Conservation (phyloP, 352 stramenopile genomes). For the Thalassiosira mediterranea region DNA sequence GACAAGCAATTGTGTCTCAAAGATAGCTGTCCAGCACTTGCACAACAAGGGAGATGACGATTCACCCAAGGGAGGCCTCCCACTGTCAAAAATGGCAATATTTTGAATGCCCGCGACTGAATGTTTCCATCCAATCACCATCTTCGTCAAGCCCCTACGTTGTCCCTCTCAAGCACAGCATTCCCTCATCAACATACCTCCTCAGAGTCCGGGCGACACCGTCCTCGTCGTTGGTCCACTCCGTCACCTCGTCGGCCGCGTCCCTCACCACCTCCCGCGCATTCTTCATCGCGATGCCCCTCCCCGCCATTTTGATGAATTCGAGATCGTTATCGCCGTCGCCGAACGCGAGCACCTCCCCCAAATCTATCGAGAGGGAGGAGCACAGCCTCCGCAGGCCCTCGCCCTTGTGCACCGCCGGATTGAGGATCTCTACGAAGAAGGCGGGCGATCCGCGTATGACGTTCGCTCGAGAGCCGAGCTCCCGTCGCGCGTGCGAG, state of each 20-base stretch:
- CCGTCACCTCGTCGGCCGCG: slow-evolving; percentile 60
- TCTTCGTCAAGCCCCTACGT: too few relatives aligned
- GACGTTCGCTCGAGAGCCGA: slow-evolving; percentile 36
- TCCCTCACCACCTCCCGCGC: slow-evolving; percentile 61
- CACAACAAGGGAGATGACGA: too few relatives aligned
- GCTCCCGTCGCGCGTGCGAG: background rate
- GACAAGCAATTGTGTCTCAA: too few relatives aligned
- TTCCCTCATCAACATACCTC: background rate
- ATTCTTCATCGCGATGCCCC: slow-evolving; percentile 83
- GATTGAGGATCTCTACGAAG: slow-evolving; percentile 78
- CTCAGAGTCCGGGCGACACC: background rate
- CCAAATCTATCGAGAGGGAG: slow-evolving; percentile 54
- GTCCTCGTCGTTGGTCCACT: slow-evolving; percentile 68
- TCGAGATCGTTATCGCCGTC: slow-evolving; percentile 86
- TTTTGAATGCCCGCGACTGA: too few relatives aligned
- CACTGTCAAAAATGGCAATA: too few relatives aligned
- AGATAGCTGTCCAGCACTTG: too few relatives aligned
- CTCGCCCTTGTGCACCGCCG: slow-evolving; percentile 71
- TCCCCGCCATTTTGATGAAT: slow-evolving; percentile 73
- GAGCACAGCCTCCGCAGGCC: slow-evolving; percentile 69
- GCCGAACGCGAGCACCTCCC: slow-evolving; percentile 78
- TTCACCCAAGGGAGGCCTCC: too few relatives aligned
- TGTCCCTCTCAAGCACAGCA: background rate
- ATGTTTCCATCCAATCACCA: too few relatives aligned
- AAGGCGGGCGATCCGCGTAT: slow-evolving; percentile 62